phyloP scores from a whole-genome alignment of 2,329 filamentous ascomycete species.

The Stachybotrys echinatus region DNA sequence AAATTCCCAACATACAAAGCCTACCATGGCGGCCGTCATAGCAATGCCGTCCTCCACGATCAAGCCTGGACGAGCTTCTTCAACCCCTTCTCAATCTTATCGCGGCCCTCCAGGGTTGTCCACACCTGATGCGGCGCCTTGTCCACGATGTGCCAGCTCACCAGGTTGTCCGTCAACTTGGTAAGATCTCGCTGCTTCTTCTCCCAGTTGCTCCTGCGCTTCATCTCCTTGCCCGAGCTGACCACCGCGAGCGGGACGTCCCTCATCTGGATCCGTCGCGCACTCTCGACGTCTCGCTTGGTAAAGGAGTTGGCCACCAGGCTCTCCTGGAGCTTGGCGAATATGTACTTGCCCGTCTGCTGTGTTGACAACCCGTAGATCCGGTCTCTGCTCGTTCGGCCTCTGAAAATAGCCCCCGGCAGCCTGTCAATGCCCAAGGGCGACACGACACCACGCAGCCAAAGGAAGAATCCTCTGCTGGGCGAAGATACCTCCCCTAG shows the following conservation, averaged over 20 bases:
- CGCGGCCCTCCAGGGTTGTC: conserved; percentile 66
- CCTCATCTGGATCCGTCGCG: conserved; percentile 72
- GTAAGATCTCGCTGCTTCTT: conserved; percentile 80
- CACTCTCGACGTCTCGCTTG: conserved; percentile 73
- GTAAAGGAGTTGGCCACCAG: conserved; percentile 81
- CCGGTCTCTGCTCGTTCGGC: conserved; percentile 75
- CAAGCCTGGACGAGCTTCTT: conserved; percentile 53
- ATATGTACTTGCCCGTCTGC: conserved; percentile 78
- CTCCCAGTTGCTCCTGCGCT: conserved; percentile 68
- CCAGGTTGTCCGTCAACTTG: conserved; percentile 70
- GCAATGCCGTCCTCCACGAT: conserved; percentile 1
- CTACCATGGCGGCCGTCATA: too few relatives aligned
- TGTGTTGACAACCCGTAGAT: conserved; percentile 76
- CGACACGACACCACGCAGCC: conserved; percentile 79
- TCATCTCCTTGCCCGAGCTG: conserved; percentile 71
- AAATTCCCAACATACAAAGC: too few relatives aligned
- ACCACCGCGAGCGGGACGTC: conserved; percentile 74
- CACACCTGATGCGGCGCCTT: conserved; percentile 84
- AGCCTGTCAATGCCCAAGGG: conserved; percentile 82
- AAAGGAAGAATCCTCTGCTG: conserved; percentile 73
- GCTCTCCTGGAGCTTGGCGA: conserved; percentile 88
- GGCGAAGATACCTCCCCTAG: conserved; percentile 63
- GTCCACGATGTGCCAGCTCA: conserved; percentile 82
- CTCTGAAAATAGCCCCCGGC: conserved; percentile 73
- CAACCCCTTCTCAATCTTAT: conserved; percentile 74